Conservation (phyloP, 208 protist species). For the Trichomonas vaginalis region DNA sequence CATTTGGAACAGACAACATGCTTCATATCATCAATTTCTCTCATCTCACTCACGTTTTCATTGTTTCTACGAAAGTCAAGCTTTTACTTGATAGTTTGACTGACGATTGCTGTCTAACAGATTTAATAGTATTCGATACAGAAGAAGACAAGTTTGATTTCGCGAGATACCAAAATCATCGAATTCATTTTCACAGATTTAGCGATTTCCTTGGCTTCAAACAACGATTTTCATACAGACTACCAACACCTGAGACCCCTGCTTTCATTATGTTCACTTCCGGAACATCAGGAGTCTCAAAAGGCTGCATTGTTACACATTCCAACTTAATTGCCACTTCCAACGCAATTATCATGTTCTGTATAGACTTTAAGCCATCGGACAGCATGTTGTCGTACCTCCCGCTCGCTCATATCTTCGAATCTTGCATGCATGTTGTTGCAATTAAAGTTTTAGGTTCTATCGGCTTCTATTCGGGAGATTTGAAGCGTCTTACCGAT, state of each 20-base stretch:
- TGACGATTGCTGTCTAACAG: background rate
- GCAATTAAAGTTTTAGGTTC: background rate
- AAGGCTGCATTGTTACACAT: conserved; percentile 22
- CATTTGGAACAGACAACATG: conserved; percentile 14
- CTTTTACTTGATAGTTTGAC: background rate
- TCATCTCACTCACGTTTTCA: background rate
- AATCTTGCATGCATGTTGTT: background rate
- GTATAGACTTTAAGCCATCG: background rate
- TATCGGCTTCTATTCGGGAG: background rate
- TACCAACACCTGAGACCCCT: background rate
- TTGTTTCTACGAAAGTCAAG: background rate
- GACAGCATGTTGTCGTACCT: conserved; percentile 17
- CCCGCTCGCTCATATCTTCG: conserved; percentile 23
- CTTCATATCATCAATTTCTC: conserved; percentile 22
- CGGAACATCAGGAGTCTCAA: background rate
- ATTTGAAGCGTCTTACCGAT: background rate
- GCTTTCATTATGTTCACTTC: background rate
- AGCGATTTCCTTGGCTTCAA: background rate
- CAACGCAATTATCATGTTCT: background rate
- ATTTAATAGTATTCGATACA: background rate
- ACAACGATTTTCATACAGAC: background rate
- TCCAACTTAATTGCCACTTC: background rate
- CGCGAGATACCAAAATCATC: background rate
- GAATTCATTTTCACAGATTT: background rate
- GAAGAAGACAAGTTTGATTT: background rate